Evolutionary conservation across 1,139 yeast species (phyloP).

Genomic region (Wickerhamiella pararugosa): DNA sequence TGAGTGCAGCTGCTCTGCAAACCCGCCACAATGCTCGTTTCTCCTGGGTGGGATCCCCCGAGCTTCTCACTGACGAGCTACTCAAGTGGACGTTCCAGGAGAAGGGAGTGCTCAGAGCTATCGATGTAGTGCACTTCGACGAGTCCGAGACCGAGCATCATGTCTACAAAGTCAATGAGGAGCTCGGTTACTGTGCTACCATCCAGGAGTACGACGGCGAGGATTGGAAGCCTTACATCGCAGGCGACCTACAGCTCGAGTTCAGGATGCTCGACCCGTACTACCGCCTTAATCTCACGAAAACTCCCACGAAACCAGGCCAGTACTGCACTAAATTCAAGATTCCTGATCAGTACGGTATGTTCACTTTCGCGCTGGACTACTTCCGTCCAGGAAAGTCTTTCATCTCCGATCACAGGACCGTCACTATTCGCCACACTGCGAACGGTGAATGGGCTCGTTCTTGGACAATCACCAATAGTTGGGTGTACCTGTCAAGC

Average conservation of each 20-base stretch:
- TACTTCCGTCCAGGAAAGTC: conserved; percentile 71
- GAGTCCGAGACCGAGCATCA: conserved; percentile 15
- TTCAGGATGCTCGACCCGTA: conserved; percentile 91
- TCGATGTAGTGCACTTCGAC: conserved; percentile 31
- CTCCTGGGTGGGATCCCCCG: conserved; percentile 61
- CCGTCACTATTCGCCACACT: conserved; percentile 79
- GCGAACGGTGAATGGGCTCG: conserved; percentile 94
- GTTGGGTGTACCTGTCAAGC: conserved; percentile 79
- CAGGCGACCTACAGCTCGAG: conserved; percentile 60
- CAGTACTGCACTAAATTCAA: conserved; percentile 44
- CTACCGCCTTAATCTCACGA: conserved; percentile 44
- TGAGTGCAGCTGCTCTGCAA: conserved; percentile 68
- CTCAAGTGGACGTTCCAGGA: conserved; percentile 66
- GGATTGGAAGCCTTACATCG: conserved; percentile 55
- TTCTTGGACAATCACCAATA: conserved; percentile 82
- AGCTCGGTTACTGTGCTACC: conserved; percentile 34
- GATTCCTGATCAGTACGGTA: conserved; percentile 92
- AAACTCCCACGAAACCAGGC: conserved; percentile 19
- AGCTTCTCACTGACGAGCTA: conserved; percentile 39
- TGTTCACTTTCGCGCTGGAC: conserved; percentile 73
- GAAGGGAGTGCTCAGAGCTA: conserved; percentile 45
- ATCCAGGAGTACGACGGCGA: conserved; percentile 45
- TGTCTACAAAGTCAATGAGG: conserved; percentile 58
- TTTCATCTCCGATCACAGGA: conserved; percentile 47
- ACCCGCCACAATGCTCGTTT: conserved; percentile 66